Base-by-base conservation (phyloP, 2,329 filamentous ascomycete genomes). In the Cordyceps cateniannulata region DNA sequence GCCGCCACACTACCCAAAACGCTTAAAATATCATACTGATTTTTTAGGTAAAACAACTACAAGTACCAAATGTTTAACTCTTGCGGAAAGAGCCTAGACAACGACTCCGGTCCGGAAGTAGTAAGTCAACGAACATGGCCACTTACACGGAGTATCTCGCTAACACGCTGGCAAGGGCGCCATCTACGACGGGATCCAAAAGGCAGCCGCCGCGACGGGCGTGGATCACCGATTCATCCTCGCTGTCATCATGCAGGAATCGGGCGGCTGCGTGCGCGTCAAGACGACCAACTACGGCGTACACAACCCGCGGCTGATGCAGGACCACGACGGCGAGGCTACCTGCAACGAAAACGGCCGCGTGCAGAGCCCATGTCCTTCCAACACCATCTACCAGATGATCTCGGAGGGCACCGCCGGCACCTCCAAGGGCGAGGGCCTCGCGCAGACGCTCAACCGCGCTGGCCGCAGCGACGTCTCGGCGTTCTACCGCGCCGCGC, bases 401-500 rank as follows among this genome's bases (percentile, higher is more conserved):
- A 67, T 72, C 63, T 63, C 65, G 3, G 79, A 82, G 42, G 80
- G 79, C 27, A 69, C 72, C 2, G 64, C 66, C 5, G 78, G 79
- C 35, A 77, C 77, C 9, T 59, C 69, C 5, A 66, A 69, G 20
- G 77, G 76, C 5, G 75, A 76, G 25, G 79, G 78, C 1, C 69
- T 81, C 16, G 69, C 70, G 44, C 74, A 78, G 63, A 70, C 69
- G 56, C 63, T 78, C 48, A 66, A 65, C 24, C 61, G 72, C 59
- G 61, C 69, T 18, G 68, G 66, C 5, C 67, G 66, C 18, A 64
- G 60, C 20, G 70, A 73, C 62, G 72, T 70, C 44, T 69, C 69
- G 60, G 73, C 71, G 50, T 80, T 73, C 69, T 81, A 81, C 67
- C 73, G 70, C 53, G 78, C 76, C 0, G 76, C 78, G n/a, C 71